A percentile compares a stretch with the other conserved stretches of the same genome.
Evolutionary conservation across 73 alveolate genomes (phyloP).

Genomic region (Tetrahymena thermophila): DNA sequence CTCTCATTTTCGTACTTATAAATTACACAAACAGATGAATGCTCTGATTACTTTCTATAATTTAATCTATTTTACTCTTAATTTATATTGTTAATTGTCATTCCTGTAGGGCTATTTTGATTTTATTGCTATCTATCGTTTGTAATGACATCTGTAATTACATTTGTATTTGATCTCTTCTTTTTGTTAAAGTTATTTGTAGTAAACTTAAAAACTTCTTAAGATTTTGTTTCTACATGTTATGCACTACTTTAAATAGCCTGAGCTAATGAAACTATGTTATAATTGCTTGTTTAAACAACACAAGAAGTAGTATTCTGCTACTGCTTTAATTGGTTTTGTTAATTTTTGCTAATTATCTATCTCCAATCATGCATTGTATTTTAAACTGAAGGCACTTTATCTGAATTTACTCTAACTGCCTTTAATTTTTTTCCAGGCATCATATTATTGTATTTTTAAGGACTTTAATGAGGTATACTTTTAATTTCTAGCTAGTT

Average conservation of each 20-base stretch:
- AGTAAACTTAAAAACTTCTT: background rate
- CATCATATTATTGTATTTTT: background rate
- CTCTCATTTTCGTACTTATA: background rate
- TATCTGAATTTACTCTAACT: background rate
- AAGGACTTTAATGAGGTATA: background rate
- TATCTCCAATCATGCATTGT: background rate
- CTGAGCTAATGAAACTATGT: background rate
- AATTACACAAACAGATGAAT: background rate
- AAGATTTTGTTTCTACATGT: background rate
- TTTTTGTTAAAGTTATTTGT: background rate
- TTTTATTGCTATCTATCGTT: background rate
- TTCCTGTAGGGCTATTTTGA: background rate
- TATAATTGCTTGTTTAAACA: background rate
- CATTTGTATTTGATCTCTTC: background rate
- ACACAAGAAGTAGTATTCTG: background rate
- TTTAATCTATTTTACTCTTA: background rate
- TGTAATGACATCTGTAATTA: background rate
- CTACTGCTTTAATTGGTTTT: background rate
- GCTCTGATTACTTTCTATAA: background rate
- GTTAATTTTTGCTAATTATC: background rate
- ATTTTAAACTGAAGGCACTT: background rate
- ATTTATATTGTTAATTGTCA: background rate
- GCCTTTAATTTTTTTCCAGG: background rate
- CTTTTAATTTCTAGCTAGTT: background rate
- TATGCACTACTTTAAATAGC: background rate